Conservation (phyloP, 148 eudicot genomes). For the Amaranthus palmeri region DNA sequence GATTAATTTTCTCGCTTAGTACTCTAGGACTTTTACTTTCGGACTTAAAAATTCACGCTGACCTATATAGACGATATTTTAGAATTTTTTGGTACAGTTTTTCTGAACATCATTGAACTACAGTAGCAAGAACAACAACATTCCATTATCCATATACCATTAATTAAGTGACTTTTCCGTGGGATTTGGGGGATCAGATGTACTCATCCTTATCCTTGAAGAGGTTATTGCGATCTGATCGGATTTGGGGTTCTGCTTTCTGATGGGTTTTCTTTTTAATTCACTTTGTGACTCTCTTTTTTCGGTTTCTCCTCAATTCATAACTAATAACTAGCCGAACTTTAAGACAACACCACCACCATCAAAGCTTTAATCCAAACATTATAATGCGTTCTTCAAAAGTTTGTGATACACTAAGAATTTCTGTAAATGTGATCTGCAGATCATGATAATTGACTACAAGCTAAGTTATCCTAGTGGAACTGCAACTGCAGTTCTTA, state of each 20-base stretch:
- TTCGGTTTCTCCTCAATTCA: not conserved
- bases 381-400: too few relatives aligned
- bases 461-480: conserved; percentile 82
- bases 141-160: too few relatives aligned
- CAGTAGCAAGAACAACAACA: too few relatives aligned
- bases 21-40: not conserved
- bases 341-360: not conserved
- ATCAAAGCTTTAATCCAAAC: too few relatives aligned
- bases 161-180: too few relatives aligned
- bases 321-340: not conserved
- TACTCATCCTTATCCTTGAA: too few relatives aligned
- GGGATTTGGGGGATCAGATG: too few relatives aligned
- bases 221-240: too few relatives aligned
- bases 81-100: not conserved
- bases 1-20: not conserved
- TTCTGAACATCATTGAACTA: too few relatives aligned
- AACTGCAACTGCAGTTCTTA: conserved; percentile 86
- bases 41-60: not conserved
- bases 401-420: not conserved
- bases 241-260: not conserved
- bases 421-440: conserved; percentile 10
- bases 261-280: not conserved
- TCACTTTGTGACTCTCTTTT: not conserved
- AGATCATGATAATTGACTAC: conserved; percentile 85
- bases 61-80: not conserved